Evolutionary conservation across 2,329 filamentous ascomycete genomes (phyloP).

Genomic region (Cordyceps tenuipes): DNA sequence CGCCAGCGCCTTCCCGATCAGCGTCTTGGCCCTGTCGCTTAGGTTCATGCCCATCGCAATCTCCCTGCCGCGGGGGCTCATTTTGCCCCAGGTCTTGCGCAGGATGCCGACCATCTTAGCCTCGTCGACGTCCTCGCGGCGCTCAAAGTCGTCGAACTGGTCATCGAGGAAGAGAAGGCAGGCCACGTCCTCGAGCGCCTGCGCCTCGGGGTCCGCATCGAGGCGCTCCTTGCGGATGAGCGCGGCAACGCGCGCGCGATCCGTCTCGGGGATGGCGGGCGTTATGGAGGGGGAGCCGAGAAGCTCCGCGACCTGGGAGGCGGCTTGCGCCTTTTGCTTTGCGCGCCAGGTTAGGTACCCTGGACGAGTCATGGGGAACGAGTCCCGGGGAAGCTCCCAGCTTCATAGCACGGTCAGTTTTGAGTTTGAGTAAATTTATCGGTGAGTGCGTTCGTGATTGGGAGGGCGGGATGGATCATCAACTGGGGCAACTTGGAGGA

Average conservation of each 20-base stretch:
- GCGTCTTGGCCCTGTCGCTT: constrained; percentile 50
- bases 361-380: constrained; percentile 63
- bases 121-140: constrained; percentile 56
- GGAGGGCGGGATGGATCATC: background rate
- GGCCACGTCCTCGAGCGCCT: constrained; percentile 75
- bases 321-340: constrained; percentile 60
- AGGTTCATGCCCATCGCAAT: constrained; percentile 60
- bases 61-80: constrained; percentile 53
- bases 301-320: constrained; percentile 46
- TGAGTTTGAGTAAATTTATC: background rate
- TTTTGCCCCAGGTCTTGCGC: constrained; percentile 69
- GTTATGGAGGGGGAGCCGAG: constrained; percentile 29
- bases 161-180: constrained; percentile 84
- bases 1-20: constrained; percentile 56
- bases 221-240: constrained; percentile 74
- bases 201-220: constrained; percentile 50
- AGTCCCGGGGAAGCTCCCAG: constrained; percentile 71
- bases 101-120: constrained; percentile 67
- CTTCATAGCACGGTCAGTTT: constrained; percentile 21
- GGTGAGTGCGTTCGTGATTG: background rate
- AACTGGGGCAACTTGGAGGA: background rate
- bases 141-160: constrained; percentile 74
- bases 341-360: constrained; percentile 78
- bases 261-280: constrained; percentile 34
- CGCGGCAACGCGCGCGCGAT: constrained; percentile 55